Evolutionary conservation across 305 asterid genomes (phyloP).

Genomic region (Fraxinus platypoda): DNA sequence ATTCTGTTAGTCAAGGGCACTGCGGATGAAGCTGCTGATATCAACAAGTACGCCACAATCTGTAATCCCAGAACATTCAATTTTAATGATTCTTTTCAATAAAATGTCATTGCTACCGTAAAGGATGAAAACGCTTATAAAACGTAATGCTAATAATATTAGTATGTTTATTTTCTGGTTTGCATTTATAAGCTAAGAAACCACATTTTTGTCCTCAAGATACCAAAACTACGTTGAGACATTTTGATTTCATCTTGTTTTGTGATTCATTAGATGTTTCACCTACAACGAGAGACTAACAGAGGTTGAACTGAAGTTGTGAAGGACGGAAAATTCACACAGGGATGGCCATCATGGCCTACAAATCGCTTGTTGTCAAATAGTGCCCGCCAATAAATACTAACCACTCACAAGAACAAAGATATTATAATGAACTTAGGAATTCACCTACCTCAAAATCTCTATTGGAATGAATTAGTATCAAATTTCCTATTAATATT

Average conservation of each 20-base stretch:
- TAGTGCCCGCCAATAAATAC: neutral
- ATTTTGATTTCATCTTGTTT: neutral
- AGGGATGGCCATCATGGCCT: neutral
- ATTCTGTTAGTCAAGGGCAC: conserved; percentile 69
- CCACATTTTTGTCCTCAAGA: neutral
- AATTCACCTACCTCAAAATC: neutral
- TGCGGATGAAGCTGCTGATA: conserved; percentile 82
- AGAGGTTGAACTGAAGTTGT: neutral
- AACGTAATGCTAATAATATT: neutral
- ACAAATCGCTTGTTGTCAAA: neutral
- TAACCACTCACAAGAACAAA: neutral
- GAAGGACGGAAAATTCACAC: neutral
- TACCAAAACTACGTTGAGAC: neutral
- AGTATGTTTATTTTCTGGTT: neutral
- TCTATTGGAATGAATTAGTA: neutral
- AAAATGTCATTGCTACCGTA: neutral
- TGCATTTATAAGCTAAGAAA: neutral
- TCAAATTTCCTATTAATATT: neutral
- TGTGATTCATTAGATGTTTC: neutral
- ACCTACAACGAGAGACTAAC: neutral
- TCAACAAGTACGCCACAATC: conserved; percentile 61
- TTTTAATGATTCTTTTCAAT: neutral
- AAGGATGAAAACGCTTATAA: neutral
- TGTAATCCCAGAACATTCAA: conserved; percentile 13
- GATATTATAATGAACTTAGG: neutral